Percentiles rank a stretch among this genome's conserved stretches.
Conservation (phyloP, 371 early-diverging fungal genomes). For the Nematocida parisii region DNA sequence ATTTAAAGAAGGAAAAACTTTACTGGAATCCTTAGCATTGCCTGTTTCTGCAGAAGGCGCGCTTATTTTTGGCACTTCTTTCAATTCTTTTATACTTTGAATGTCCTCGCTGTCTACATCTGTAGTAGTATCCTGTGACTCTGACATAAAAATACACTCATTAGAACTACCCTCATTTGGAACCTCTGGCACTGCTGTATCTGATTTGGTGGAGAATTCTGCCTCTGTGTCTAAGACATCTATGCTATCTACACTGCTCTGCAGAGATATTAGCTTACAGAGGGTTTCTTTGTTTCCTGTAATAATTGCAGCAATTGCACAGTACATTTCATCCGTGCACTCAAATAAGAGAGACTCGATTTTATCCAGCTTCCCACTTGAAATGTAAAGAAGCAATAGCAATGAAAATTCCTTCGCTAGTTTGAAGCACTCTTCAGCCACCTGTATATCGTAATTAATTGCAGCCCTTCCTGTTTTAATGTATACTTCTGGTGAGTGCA, state of each 20-base stretch:
- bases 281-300: conserved; percentile 49
- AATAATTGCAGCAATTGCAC: conserved; percentile 38
- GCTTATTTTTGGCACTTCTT: not conserved
- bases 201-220: conserved; percentile 21
- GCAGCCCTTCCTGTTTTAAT: conserved; percentile 49
- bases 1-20: conserved; percentile 11
- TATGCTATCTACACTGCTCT: not conserved
- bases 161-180: conserved; percentile 18
- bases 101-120: not conserved
- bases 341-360: conserved; percentile 43
- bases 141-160: not conserved
- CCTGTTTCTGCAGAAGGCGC: not conserved
- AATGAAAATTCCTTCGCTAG: conserved; percentile 45
- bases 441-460: conserved; percentile 52
- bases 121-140: conserved; percentile 3
- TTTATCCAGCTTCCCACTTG: conserved; percentile 60
- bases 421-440: conserved; percentile 65
- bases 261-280: conserved; percentile 4
- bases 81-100: not conserved
- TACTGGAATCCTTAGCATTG: not conserved
- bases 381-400: conserved; percentile 66
- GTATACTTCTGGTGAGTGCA: conserved; percentile 28
- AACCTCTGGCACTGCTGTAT: conserved; percentile 27
- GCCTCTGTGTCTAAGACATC: conserved; percentile 5
- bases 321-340: conserved; percentile 27